Base-by-base conservation (phyloP, 2,329 filamentous ascomycete genomes). In the Epichloe sibirici region DNA sequence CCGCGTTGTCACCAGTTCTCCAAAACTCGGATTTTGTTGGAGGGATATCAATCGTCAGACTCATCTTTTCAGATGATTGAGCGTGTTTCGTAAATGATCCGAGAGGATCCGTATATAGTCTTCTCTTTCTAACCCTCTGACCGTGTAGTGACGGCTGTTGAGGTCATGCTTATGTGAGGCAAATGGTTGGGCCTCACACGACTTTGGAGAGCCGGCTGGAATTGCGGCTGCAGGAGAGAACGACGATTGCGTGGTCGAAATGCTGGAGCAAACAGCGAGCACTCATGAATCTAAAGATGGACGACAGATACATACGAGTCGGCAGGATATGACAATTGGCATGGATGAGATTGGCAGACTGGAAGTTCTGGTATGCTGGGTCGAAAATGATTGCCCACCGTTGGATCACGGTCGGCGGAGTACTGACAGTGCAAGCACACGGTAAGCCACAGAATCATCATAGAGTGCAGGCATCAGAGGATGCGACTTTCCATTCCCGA, bases 41-140 rank as follows among this genome's bases (percentile, higher is more conserved):
- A 15, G 12, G n/a, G 8, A 15, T 12, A 21, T 31, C 43, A 11
- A 37, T 15, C 25, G 35, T 40, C 43, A 34, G 34, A 46, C 6
- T 28, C 8, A n/a, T 23, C 8, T 9, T 17, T 34, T 40, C 43
- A 43, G 37, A 31, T 34, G 23, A n/a, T 34, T 45, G 48, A 49
- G 51, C 52, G 49, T 49, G 50, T 55, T 56, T 64, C 64, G 63
- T 66, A 69, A 68, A 66, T 62, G 45, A 66, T 68, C 65, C 65
- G 57, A 53, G 58, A 58, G 65, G 65, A 66, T 66, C 56, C 61
- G 59, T 68, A 68, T 66, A 58, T 68, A 68, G 65, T 63, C 62
- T 13, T 45, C 13, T 21, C n/a, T 42, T 9, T 49, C 58, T 43
- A 54, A 21, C 17, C 31, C 42, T 42, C 23, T 7, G 28, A 28